phyloP scores from a whole-genome alignment of 352 stramenopile genomes.

The Pythium dissotocum region DNA sequence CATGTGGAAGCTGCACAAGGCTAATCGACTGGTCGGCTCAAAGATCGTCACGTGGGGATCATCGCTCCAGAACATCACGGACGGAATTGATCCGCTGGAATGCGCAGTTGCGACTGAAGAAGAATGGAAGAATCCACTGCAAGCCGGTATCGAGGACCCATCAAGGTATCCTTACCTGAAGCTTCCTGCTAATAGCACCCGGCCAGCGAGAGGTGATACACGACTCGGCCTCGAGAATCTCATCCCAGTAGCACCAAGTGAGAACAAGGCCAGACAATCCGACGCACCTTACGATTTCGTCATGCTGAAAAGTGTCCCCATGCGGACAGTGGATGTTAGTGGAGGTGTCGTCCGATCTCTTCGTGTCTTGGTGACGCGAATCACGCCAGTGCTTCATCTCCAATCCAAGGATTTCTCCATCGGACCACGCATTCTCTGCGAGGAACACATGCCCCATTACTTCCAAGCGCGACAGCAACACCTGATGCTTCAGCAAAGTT shows the following conservation, averaged over 20 bases:
- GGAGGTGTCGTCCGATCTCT: slow-evolving; percentile 67
- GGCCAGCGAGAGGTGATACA: slow-evolving; percentile 41
- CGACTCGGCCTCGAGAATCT: slow-evolving; percentile 53
- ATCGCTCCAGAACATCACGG: slow-evolving; percentile 54
- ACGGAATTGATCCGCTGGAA: slow-evolving; percentile 71
- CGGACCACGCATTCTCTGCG: slow-evolving; percentile 62
- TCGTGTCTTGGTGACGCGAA: slow-evolving; percentile 44
- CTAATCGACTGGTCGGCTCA: slow-evolving; percentile 43
- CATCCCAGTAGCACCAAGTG: slow-evolving; percentile 20
- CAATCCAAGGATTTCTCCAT: slow-evolving; percentile 63
- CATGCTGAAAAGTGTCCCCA: slow-evolving; percentile 64
- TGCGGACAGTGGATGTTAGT: slow-evolving; percentile 60
- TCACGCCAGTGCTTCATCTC: slow-evolving; percentile 64
- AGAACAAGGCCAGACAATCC: not conserved
- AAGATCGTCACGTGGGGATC: slow-evolving; percentile 77
- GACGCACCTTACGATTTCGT: slow-evolving; percentile 32
- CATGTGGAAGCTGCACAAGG: slow-evolving; percentile 50
- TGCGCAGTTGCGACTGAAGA: slow-evolving; percentile 43
- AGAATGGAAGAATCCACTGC: slow-evolving; percentile 47
- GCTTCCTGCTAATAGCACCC: slow-evolving; percentile 71
- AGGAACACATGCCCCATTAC: slow-evolving; percentile 60
- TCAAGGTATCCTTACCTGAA: slow-evolving; percentile 59
- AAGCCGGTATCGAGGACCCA: slow-evolving; percentile 45
- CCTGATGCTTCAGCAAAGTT: not conserved
- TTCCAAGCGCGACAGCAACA: slow-evolving; percentile 39